Percentiles rank a stretch among this genome's conserved stretches.
Evolutionary conservation across 2,329 filamentous ascomycete species (phyloP).

Genomic region (Ophiosphaerella narmari): DNA sequence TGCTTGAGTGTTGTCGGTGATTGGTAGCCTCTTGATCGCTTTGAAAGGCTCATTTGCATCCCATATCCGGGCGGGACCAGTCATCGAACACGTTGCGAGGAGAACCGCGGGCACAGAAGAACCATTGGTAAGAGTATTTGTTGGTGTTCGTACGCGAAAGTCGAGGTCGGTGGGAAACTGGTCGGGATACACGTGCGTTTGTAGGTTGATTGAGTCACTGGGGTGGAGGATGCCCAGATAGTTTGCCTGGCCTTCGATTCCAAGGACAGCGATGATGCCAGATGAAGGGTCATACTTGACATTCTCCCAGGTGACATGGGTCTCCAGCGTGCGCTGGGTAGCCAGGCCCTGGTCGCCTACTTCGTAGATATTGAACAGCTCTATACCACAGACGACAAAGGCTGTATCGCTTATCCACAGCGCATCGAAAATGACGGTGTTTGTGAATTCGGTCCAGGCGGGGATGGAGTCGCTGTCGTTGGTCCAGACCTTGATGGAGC

Average conservation of each 20-base stretch:
- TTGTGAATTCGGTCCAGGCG: conserved; percentile 48
- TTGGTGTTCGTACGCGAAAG: conserved; percentile 40
- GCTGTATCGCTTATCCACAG: conserved; percentile 50
- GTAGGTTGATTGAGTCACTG: conserved; percentile 36
- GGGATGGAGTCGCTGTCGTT: conserved; percentile 44
- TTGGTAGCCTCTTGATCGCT: conserved; percentile 34
- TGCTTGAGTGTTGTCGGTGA: conserved; percentile 40
- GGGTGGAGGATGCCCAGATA: conserved; percentile 45
- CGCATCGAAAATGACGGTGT: conserved; percentile 49
- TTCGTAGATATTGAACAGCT: conserved; percentile 46
- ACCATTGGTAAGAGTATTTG: conserved; percentile 20
- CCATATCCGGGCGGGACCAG: conserved; percentile 50
- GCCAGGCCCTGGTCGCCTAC: conserved; percentile 31
- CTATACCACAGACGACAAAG: conserved; percentile 52
- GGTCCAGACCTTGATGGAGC: conserved; percentile 47
- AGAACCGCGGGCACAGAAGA: conserved; percentile 29
- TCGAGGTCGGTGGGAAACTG: conserved; percentile 48
- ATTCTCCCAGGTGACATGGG: conserved; percentile 41
- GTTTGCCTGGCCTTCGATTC: conserved; percentile 29
- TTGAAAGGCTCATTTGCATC: conserved; percentile 44
- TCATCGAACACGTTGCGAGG: conserved; percentile 49
- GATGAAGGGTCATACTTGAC: conserved; percentile 48
- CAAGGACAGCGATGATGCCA: conserved; percentile 46
- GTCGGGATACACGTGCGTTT: conserved; percentile 40
- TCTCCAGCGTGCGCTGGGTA: conserved; percentile 38